phyloP scores from a whole-genome alignment of 805 yeast genomes.

The Lipomyces spencermartinsiae region DNA sequence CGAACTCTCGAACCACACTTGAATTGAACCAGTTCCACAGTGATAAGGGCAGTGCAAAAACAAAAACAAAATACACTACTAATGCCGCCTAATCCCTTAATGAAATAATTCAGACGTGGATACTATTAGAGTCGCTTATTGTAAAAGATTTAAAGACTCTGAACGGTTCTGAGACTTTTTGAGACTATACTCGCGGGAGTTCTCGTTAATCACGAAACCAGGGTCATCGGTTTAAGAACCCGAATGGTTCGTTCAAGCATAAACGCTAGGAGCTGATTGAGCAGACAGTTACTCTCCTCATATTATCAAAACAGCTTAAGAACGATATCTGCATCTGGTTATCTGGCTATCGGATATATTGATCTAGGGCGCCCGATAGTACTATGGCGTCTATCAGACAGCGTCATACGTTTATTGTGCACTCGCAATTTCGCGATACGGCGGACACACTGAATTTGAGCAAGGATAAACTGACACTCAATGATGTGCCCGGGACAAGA shows the following conservation, averaged over 20 bases:
- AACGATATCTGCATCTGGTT: no score
- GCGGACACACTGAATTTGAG: slow-evolving; percentile 30
- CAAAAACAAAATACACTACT: background rate
- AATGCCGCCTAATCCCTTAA: background rate
- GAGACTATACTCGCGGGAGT: no score
- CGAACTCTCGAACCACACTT: background rate
- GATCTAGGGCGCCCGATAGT: background rate
- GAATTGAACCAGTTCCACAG: background rate
- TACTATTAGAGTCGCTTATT: no score
- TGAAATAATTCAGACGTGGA: no score
- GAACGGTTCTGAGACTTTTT: no score
- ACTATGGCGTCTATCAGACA: slow-evolving; percentile 23
- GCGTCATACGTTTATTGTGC: slow-evolving; percentile 37
- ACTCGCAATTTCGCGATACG: slow-evolving; percentile 25
- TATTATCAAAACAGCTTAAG: background rate
- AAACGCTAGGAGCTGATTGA: no score
- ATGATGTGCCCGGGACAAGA: slow-evolving; percentile 33
- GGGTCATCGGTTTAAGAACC: no score
- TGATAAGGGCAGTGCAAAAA: background rate
- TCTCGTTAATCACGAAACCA: no score
- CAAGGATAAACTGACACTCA: slow-evolving; percentile 18
- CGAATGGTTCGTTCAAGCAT: no score
- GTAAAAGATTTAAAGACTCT: no score
- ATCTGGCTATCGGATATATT: no score
- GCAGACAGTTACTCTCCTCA: no score